Evolutionary conservation across 345 rosid genomes (phyloP).

Genomic region (Stellera chamaejasme): DNA sequence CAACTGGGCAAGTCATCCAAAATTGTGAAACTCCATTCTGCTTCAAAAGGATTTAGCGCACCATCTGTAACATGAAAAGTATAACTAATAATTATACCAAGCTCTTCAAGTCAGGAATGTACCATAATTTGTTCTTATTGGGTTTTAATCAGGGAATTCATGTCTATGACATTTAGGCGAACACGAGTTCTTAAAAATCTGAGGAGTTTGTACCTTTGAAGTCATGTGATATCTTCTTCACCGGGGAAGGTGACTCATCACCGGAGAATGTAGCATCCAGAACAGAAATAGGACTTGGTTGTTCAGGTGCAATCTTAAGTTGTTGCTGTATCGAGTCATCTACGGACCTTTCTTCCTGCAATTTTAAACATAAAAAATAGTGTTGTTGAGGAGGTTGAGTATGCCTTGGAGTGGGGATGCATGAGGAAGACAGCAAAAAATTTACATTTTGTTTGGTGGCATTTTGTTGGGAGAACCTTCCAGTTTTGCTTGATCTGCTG

Average conservation of each 20-base stretch:
- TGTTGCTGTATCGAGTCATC: constrained; percentile 26
- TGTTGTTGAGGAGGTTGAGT: constrained; percentile 11
- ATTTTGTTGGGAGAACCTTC: constrained; percentile 23
- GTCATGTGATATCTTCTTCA: constrained; percentile 53
- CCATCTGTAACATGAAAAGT: constrained; percentile 34
- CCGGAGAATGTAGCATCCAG: constrained; percentile 69
- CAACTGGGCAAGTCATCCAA: constrained; percentile 16
- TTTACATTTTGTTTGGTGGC: constrained; percentile 35
- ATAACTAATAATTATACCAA: background rate
- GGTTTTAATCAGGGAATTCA: background rate
- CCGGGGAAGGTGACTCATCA: constrained; percentile 83
- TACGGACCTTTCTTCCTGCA: constrained; percentile 25
- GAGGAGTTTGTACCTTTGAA: constrained; percentile 48
- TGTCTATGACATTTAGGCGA: constrained; percentile 2
- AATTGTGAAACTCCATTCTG: constrained; percentile 31
- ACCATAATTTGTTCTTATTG: background rate
- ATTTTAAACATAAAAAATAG: constrained; percentile 39
- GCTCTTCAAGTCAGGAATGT: too few relatives aligned
- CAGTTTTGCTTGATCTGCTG: constrained; percentile 32
- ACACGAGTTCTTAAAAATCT: constrained; percentile 4
- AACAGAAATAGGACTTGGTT: constrained; percentile 91
- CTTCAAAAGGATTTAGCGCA: constrained; percentile 32
- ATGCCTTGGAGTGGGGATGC: constrained; percentile 4
- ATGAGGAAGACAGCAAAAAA: constrained; percentile 13
- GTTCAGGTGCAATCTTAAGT: constrained; percentile 42